Evolutionary conservation across 1,284 basidiomycete genomes (phyloP).

Genomic region (Boletus hoseneyae): DNA sequence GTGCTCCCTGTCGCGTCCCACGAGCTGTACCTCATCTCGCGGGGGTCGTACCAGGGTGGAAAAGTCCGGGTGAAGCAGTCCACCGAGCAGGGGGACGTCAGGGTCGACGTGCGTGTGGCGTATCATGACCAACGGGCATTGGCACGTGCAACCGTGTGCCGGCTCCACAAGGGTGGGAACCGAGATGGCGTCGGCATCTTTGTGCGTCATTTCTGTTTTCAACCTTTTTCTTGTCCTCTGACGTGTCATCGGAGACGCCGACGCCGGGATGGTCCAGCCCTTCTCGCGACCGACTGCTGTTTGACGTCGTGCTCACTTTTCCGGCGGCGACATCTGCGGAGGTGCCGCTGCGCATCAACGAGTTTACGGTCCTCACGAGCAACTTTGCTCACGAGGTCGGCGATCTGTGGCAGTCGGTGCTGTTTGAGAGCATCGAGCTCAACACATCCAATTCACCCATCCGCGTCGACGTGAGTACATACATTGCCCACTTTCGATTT

Average conservation of each 20-base stretch:
- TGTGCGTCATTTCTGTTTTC: conserved; percentile 25
- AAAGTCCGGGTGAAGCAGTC: conserved; percentile 26
- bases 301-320: conserved; percentile 34
- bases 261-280: background rate
- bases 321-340: conserved; percentile 21
- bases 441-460: conserved; percentile 28
- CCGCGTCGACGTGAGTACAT: conserved; percentile 28
- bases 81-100: conserved; percentile 18
- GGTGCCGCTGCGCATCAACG: conserved; percentile 25
- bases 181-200: conserved; percentile 41
- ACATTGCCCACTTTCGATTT: background rate
- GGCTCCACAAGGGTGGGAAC: conserved; percentile 27
- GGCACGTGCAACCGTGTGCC: conserved; percentile 34
- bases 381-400: conserved; percentile 30
- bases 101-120: conserved; percentile 33
- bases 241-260: conserved; percentile 16
- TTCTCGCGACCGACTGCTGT: conserved; percentile 18
- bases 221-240: background rate
- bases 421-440: conserved; percentile 31
- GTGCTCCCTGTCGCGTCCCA: conserved; percentile 35
- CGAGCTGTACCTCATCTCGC: conserved; percentile 35
- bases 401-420: conserved; percentile 29
- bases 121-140: conserved; percentile 30
- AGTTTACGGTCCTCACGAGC: conserved; percentile 31
- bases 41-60: conserved; percentile 33